Conservation (phyloP, 176 grass and related monocot species). For the Aegilops sharonensis region DNA sequence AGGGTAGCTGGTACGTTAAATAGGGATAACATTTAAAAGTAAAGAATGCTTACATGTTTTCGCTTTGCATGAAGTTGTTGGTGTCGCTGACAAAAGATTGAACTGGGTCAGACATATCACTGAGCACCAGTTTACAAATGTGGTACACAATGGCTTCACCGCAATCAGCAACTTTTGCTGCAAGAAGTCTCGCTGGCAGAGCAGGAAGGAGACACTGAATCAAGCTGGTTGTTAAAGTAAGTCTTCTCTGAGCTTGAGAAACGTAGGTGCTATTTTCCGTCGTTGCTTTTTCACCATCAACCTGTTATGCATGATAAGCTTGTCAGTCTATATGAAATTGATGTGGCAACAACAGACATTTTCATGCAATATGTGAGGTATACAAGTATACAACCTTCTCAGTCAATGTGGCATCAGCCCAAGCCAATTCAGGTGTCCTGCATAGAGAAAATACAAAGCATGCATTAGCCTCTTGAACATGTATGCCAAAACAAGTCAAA, state of each 20-base stretch:
- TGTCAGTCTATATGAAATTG: conserved; percentile 31
- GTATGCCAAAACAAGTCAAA: not conserved
- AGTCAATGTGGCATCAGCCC: conserved; percentile 32
- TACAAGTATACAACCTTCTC: conserved; percentile 44
- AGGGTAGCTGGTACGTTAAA: not conserved
- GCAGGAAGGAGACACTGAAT: conserved; percentile 48
- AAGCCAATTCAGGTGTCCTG: conserved; percentile 40
- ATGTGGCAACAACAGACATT: not conserved
- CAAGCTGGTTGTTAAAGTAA: conserved; percentile 38
- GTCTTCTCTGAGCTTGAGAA: conserved; percentile 33
- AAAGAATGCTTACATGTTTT: conserved; percentile 26
- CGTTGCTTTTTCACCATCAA: conserved; percentile 20
- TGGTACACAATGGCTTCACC: conserved; percentile 36
- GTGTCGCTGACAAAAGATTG: conserved; percentile 10
- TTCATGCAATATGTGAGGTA: not conserved
- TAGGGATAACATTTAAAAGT: not conserved
- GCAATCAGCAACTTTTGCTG: conserved; percentile 11
- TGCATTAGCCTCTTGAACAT: conserved; percentile 6
- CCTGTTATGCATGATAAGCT: conserved; percentile 37
- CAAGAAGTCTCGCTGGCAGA: conserved; percentile 35
- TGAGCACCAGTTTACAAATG: conserved; percentile 34
- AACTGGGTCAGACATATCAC: not conserved
- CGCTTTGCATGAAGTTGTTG: not conserved
- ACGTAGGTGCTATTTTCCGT: not conserved
- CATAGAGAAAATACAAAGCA: conserved; percentile 23